Base-by-base conservation (phyloP, 306 rosid genomes). In the Vigna angularis region DNA sequence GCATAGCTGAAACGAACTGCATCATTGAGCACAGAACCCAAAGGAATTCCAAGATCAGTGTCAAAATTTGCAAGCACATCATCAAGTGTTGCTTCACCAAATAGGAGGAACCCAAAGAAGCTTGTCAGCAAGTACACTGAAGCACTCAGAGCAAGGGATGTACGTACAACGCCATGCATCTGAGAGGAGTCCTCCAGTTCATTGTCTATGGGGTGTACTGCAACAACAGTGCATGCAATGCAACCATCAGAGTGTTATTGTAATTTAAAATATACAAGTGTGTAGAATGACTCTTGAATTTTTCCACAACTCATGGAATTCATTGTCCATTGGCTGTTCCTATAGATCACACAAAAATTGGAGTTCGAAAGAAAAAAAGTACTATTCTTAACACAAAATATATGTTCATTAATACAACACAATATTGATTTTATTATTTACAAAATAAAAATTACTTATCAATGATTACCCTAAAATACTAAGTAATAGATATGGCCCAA, bases 31-130 rank as follows among this genome's bases (percentile, higher is more conserved):
- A 86, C 53, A 26, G 90, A 65, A 69, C 97, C 83, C 5, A 78
- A 88, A 40, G 95, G 98, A 79, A 93, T 90, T 67, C 97, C 97
- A 52, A 93, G 97, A 86, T 91, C 56, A 20, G 92, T 81, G 57
- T 93, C 98, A n/a, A 91, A 93, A 87, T 93, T 93, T 71, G 97
- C 94, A 63, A 93, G 92, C 49, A 93, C 97, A 28, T 93, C 98
- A 30, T 90, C 93, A 53, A 88, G 93, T 73, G 98, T 93, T 73
- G 78, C 89, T 4, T 93, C 95, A 26, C 97, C 98, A 65, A 93
- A 93, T 67, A 93, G 88, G 22, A 93, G 97, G 88, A 91, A 93
- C 28, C 97, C 98, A 32, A 90, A 93, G 87, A 93, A 85, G 91
- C 98, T 91, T 66, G 93, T 91, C 83, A 91, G 82, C 68, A 93